Base-by-base conservation (phyloP, 495 filamentous ascomycete species). In the Hypoxylon fuscum region DNA sequence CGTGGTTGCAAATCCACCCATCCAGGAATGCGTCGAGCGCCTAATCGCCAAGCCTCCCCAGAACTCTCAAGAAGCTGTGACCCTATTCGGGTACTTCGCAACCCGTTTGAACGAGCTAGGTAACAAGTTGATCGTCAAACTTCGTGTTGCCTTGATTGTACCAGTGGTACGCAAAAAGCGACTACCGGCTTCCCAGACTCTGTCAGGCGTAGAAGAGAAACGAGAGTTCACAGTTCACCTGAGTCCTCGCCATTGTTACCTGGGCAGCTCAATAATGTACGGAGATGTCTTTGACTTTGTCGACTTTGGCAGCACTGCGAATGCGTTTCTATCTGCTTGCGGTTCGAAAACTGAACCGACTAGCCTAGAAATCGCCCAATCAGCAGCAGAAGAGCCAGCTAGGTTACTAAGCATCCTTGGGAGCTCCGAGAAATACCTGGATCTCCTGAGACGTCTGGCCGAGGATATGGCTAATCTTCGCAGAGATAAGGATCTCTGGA, bases 261-360 rank as follows among this genome's bases (percentile, higher is more conserved):
- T 98, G 5, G 88, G 90, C 18, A 84, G 82, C 20, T 88, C 88
- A 54, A 78, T 86, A 17, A 84, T 83, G 10, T 98, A 93, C 64
- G 87, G 83, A 32, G 91, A 95, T 22, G 92, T 99, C 14, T 96
- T 98, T 62, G 93, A 97, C 71, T 99, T 96, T 74, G 92, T 98
- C 3, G 90, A 97, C 71, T 97, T 97, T 75, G 92, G 93, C 2
- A 72, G 81, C 47, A 86, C 93, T 67, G 94, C 92, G 2, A 97
- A 98, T 65, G 77, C 88, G 0, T 98, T 99, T 68, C 78, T 99
- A 5, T 80, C 92, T 64, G 88, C 88, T 46, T 89, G 91, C 52
- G 96, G 96, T 2, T 92, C 92, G 3, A 97, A 94, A 70, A 83
- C 85, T 48, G 94, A 98, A 69, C 96, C 96, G 0, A 96, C 87